Base-by-base conservation (phyloP, 2,329 filamentous ascomycete genomes). In the Neoarthrinium moseri region DNA sequence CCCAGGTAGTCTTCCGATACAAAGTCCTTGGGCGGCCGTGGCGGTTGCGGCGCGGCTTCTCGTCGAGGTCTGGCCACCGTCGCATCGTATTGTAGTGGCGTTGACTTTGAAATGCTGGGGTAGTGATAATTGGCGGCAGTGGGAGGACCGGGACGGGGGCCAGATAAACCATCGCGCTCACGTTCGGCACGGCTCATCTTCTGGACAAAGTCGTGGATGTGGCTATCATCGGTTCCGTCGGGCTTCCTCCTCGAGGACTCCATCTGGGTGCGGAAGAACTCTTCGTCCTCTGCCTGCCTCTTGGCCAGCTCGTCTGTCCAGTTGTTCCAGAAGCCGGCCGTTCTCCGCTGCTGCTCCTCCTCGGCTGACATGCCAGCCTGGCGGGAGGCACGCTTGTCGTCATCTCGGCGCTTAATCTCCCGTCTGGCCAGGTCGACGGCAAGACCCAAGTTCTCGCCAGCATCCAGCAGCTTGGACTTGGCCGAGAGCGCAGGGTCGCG, bases 381-480 rank as follows among this genome's bases (percentile, higher is more conserved):
- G 24, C 78, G 74, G 21, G 76, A 80, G 10, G 75, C 77, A 52
- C 71, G 77, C 49, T 81, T 74, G 33, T 73, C 75, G 12, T 78
- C 81, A 56, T 87, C 84, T 53, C 89, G 75, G 33, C 87, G 76
- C 46, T 70, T 73, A 47, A 91, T 78, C 65, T 95, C 89, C 45
- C 80, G 79, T 51, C 85, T 83, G 1, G 89, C 89, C 23, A 95
- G 65, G 52, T 86, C 80, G 6, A 95, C 83, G 1, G 90, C 91
- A 36, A 95, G 68, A 10, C 91, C 85, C 51, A 83, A 79, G 51
- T 95, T 75, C 46, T 90, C 81, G 1, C 76, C 77, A 1, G 86
- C 86, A 57, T 88, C 83, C 12, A 95, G 67, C 1, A 88, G 75
- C 52, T 76, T 78, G 1, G 75, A 72, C 10, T 73, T 62, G 2